phyloP scores from a whole-genome alignment of 352 stramenopile genomes.

The Phytophthora boehmeriae region DNA sequence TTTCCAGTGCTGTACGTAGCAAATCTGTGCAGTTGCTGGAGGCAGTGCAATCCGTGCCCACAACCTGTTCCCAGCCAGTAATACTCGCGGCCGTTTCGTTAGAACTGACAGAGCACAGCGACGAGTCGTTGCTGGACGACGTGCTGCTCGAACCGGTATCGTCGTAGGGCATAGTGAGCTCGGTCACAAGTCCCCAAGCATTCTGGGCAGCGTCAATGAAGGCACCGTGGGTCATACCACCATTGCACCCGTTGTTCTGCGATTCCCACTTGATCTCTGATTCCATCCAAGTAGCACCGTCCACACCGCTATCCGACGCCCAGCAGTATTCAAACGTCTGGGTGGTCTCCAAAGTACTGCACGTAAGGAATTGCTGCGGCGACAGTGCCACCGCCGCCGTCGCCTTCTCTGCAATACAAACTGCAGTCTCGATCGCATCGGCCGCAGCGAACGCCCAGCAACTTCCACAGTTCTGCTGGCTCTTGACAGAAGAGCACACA shows the following conservation, averaged over 20 bases:
- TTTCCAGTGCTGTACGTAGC: constrained; percentile 57
- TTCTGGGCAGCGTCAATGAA: constrained; percentile 76
- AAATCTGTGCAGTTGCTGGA: constrained; percentile 59
- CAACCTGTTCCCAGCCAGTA: constrained; percentile 67
- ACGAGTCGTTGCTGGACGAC: constrained; percentile 31
- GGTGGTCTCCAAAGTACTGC: constrained; percentile 65
- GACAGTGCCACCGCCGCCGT: constrained; percentile 65
- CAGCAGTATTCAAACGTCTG: constrained; percentile 84
- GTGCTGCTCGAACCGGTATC: constrained; percentile 36
- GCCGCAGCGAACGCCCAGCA: constrained; percentile 82
- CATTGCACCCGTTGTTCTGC: constrained; percentile 76
- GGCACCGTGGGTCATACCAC: constrained; percentile 82
- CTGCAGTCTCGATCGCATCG: constrained; percentile 80
- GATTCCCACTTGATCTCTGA: constrained; percentile 78
- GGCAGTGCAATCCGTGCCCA: constrained; percentile 58
- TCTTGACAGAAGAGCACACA: constrained; percentile 82
- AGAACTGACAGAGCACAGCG: constrained; percentile 34
- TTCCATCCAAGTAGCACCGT: constrained; percentile 60
- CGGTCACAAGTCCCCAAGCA: constrained; percentile 64
- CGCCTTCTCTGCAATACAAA: constrained; percentile 68
- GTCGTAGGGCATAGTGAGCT: constrained; percentile 77
- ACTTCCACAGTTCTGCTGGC: constrained; percentile 81
- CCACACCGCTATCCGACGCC: constrained; percentile 45
- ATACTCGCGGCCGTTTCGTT: constrained; percentile 78
- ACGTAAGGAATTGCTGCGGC: constrained; percentile 80